A percentile compares a stretch with the other conserved stretches of the same genome.
Conservation (phyloP, 2,329 filamentous ascomycete species). For the Albifimbria verrucaria region DNA sequence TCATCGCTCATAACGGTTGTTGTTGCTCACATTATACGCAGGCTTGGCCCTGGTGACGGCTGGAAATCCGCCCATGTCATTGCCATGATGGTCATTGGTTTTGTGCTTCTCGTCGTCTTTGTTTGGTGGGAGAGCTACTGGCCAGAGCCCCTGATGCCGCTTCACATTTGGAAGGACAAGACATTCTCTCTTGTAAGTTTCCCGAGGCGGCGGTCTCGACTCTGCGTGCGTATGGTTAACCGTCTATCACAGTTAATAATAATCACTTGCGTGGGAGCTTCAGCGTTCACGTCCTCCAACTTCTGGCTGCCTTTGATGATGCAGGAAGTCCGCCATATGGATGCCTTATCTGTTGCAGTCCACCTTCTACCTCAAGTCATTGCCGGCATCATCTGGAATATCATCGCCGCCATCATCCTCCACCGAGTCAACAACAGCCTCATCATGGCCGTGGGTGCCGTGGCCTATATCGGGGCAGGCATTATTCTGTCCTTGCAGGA, state of each 20-base stretch:
- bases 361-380: conserved; percentile 64
- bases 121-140: conserved; percentile 59
- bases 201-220: neutral
- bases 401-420: conserved; percentile 58
- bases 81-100: conserved; percentile 57
- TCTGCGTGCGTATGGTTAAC: conserved; percentile 2
- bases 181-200: conserved; percentile 61
- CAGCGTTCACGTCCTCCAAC: conserved; percentile 56
- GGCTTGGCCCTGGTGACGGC: conserved; percentile 54
- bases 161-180: conserved; percentile 55
- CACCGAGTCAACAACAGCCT: conserved; percentile 63
- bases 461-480: conserved; percentile 35
- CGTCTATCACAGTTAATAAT: conserved; percentile 42
- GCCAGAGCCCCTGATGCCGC: conserved; percentile 48
- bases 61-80: conserved; percentile 63
- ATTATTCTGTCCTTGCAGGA: conserved; percentile 56
- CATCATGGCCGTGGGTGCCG: conserved; percentile 47
- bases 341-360: conserved; percentile 57
- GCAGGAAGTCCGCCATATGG: conserved; percentile 51
- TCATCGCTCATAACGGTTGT: neutral
- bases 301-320: conserved; percentile 67
- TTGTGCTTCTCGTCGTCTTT: conserved; percentile 53
- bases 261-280: conserved; percentile 57
- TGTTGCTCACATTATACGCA: conserved; percentile 33
- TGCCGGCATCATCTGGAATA: conserved; percentile 59